Evolutionary conservation across 805 yeast species (phyloP).

Genomic region (Candida nitratophila): DNA sequence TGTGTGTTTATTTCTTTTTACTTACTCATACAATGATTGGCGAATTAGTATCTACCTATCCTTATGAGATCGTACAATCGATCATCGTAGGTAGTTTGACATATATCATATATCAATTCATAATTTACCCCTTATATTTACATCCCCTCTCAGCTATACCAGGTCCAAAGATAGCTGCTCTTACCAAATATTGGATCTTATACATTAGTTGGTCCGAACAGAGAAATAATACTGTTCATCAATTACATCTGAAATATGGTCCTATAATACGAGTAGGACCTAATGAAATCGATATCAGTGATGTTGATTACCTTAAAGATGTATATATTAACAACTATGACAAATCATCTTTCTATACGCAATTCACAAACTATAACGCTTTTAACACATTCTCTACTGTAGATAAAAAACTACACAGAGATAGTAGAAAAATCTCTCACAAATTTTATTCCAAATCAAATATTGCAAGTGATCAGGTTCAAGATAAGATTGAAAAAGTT

Average conservation of each 20-base stretch:
- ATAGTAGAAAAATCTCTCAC: constrained; percentile 32
- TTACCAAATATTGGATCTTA: constrained; percentile 34
- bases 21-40: too few relatives aligned
- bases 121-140: constrained; percentile 39
- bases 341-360: constrained; percentile 50
- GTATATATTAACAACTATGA: constrained; percentile 52
- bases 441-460: constrained; percentile 39
- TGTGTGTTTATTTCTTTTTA: too few relatives aligned
- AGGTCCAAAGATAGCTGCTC: constrained; percentile 48
- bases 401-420: constrained; percentile 40
- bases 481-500: constrained; percentile 26
- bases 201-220: constrained; percentile 39
- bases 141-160: constrained; percentile 48
- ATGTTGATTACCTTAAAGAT: constrained; percentile 41
- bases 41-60: background rate
- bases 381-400: constrained; percentile 53
- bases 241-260: constrained; percentile 50
- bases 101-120: background rate
- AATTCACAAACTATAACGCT: constrained; percentile 51
- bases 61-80: background rate
- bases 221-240: constrained; percentile 41
- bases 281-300: constrained; percentile 51
- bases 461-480: constrained; percentile 26
- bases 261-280: constrained; percentile 58
- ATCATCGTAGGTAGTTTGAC: background rate